A percentile compares a stretch with the other conserved stretches of the same genome.
Conservation (phyloP, 148 eudicot genomes). For the Chenopodium suecicum region DNA sequence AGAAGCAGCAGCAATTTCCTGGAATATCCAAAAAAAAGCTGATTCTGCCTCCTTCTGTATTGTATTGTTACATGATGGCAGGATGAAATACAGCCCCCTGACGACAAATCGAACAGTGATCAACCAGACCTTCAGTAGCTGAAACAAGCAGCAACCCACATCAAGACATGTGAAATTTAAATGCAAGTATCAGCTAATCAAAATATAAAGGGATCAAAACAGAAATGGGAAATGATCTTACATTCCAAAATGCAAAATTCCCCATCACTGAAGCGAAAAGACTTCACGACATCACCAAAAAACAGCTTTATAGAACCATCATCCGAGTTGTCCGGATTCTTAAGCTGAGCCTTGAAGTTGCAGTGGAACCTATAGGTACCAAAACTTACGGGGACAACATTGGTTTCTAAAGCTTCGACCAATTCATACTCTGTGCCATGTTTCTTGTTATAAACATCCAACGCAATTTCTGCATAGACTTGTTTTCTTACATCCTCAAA, state of each 20-base stretch:
- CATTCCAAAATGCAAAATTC: constrained; percentile 4
- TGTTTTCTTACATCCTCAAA: not conserved
- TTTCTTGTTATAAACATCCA: constrained; percentile 5
- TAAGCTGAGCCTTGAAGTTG: constrained; percentile 2
- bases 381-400: not conserved
- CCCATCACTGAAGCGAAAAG: not conserved
- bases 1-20: too few relatives aligned
- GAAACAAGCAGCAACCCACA: not conserved
- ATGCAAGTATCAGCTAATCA: not conserved
- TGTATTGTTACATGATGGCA: not conserved
- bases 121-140: not conserved
- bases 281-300: constrained; percentile 2
- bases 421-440: constrained; percentile 1
- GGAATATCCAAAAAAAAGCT: too few relatives aligned
- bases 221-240: not conserved
- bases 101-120: not conserved
- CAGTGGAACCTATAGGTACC: not conserved
- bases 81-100: not conserved
- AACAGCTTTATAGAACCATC: constrained; percentile 2
- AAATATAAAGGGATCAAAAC: not conserved
- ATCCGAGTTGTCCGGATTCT: not conserved
- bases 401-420: not conserved
- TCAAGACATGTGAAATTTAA: not conserved
- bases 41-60: too few relatives aligned
- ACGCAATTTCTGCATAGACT: not conserved